phyloP scores from a whole-genome alignment of 331 rosid species.

The Rosa hybrid region DNA sequence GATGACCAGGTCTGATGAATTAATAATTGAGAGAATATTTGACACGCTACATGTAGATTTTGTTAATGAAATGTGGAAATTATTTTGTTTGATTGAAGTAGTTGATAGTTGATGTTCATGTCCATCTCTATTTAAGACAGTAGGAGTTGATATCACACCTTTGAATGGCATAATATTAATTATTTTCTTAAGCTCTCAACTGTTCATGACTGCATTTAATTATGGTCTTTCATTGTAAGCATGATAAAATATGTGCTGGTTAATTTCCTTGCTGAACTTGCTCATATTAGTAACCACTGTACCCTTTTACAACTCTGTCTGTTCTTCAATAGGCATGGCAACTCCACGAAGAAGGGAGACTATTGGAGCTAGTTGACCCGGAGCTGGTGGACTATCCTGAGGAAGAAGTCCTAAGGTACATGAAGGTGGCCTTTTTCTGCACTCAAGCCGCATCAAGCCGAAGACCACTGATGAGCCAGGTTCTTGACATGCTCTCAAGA shows the following conservation, averaged over 20 bases:
- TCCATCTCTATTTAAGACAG: neutral
- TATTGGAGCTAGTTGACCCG: constrained; percentile 72
- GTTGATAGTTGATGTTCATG: neutral
- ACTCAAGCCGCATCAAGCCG: constrained; percentile 74
- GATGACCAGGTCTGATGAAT: neutral
- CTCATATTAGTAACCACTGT: neutral
- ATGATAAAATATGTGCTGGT: neutral
- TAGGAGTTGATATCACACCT: neutral
- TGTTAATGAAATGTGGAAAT: neutral
- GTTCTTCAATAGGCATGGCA: constrained; percentile 71
- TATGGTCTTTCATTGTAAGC: neutral
- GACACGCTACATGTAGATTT: neutral
- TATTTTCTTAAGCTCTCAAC: neutral
- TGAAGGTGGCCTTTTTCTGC: constrained; percentile 92
- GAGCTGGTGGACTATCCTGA: constrained; percentile 60
- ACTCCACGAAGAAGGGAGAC: constrained; percentile 67
- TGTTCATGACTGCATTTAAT: neutral
- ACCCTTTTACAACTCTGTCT: constrained; percentile 9
- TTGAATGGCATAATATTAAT: neutral
- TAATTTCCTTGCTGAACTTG: neutral
- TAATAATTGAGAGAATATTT: neutral
- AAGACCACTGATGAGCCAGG: constrained; percentile 80
- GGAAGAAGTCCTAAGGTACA: constrained; percentile 67
- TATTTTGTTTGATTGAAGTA: neutral
- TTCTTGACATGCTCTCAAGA: constrained; percentile 80